Conservation (phyloP, 169 alveolate species). For the Ichthyophthirius multifiliis region DNA sequence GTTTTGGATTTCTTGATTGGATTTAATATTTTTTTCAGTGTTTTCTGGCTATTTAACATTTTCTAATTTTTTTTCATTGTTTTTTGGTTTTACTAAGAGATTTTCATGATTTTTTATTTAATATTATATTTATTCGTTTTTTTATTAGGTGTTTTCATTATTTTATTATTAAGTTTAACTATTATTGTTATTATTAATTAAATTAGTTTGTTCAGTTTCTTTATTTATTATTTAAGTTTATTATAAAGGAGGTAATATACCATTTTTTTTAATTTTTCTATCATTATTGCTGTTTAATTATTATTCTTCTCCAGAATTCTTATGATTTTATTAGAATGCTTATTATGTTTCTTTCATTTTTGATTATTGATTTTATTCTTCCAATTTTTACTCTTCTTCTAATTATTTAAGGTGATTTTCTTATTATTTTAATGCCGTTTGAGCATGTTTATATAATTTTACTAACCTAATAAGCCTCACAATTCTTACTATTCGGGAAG, state of each 20-base stretch:
- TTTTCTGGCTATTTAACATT: not conserved
- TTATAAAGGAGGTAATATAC: no score
- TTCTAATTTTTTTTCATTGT: not conserved
- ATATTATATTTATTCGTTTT: no score
- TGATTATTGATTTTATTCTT: not conserved
- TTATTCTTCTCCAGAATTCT: no score
- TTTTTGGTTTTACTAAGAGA: not conserved
- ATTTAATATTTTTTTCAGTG: not conserved
- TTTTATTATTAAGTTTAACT: no score
- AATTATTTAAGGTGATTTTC: no score
- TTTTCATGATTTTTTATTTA: not conserved
- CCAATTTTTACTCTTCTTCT: no score
- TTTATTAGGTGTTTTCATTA: no score
- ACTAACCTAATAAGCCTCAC: conserved; percentile 78
- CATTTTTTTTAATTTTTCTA: not conserved
- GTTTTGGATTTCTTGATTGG: not conserved
- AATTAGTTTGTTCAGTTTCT: no score
- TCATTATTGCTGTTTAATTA: not conserved
- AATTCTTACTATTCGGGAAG: conserved; percentile 74
- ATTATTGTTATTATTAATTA: no score
- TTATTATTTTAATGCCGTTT: conserved; percentile 15
- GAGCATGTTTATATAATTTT: conserved; percentile 69
- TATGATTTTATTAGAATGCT: no score
- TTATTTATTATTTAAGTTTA: no score
- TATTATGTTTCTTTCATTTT: no score